Percentiles rank a stretch among this genome's conserved stretches.
Evolutionary conservation across 225 moss, liverwort and hornwort genomes (phyloP).

Genomic region (Marchantia polymorpha): DNA sequence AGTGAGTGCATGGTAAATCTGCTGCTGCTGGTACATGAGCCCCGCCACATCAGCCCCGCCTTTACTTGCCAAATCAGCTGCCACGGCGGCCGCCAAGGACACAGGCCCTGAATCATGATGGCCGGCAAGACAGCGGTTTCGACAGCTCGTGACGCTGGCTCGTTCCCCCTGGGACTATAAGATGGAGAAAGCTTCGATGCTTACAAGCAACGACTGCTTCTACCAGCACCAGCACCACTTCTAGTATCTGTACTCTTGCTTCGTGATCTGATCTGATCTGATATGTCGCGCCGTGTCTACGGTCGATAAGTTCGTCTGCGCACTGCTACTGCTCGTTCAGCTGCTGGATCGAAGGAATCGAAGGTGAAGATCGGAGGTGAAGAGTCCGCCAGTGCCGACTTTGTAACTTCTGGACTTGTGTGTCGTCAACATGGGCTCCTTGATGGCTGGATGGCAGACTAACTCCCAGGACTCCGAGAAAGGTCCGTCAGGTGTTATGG

Average conservation of each 20-base stretch:
- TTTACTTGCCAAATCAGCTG: neutral
- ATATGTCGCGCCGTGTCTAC: neutral
- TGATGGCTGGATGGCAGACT: constrained; percentile 44
- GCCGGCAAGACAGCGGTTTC: neutral
- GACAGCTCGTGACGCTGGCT: neutral
- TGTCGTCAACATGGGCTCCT: constrained; percentile 32
- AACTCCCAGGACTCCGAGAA: neutral
- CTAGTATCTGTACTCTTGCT: too few relatives aligned
- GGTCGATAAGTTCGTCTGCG: neutral
- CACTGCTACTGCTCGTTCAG: neutral
- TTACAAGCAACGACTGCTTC: neutral
- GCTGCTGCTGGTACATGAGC: neutral
- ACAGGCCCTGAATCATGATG: neutral
- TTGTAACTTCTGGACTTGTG: neutral
- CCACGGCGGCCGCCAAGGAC: neutral
- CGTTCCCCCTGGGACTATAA: too few relatives aligned
- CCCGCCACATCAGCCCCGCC: neutral
- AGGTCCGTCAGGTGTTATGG: constrained; percentile 14
- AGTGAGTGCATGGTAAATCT: neutral
- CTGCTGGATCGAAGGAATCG: too few relatives aligned
- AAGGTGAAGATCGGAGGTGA: neutral
- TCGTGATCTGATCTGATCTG: neutral
- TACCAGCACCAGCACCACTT: neutral
- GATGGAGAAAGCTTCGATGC: neutral
- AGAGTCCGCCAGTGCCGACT: neutral